Percentiles rank a stretch among this genome's conserved stretches.
phyloP scores from a whole-genome alignment of 2,329 filamentous ascomycete genomes.

The Cytospora chrysosperma region DNA sequence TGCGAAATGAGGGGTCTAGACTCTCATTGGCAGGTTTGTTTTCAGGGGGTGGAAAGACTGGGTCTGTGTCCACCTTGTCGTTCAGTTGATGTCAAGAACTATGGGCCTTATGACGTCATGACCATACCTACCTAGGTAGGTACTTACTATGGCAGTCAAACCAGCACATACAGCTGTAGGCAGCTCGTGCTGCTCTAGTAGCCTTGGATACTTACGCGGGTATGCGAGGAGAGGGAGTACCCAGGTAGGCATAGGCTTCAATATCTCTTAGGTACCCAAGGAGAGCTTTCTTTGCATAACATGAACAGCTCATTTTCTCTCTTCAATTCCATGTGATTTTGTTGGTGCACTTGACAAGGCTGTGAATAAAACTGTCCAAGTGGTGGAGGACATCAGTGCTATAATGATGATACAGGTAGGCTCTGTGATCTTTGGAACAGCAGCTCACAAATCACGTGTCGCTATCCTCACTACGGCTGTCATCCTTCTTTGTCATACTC shows the following conservation, averaged over 20 bases:
- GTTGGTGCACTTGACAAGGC: background rate
- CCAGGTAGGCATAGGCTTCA: no score
- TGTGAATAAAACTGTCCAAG: background rate
- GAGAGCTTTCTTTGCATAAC: no score
- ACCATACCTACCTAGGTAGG: no score
- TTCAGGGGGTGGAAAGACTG: background rate
- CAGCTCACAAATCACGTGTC: background rate
- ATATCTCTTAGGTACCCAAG: no score
- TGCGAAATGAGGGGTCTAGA: background rate
- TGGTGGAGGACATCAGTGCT: background rate
- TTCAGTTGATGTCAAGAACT: background rate
- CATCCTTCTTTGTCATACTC: no score
- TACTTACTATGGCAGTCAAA: background rate
- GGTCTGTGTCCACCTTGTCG: background rate
- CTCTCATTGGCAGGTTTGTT: conserved; percentile 4
- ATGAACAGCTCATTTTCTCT: no score
- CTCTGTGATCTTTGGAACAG: background rate
- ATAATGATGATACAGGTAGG: background rate
- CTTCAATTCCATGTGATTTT: no score
- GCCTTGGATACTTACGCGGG: no score
- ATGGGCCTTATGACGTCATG: background rate
- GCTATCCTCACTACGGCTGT: background rate
- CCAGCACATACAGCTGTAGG: background rate
- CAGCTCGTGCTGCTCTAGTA: background rate
- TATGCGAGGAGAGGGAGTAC: no score